Evolutionary conservation across 2,329 filamentous ascomycete genomes (phyloP), one percentile per base, ranked within the genome.

Genomic region (Colletotrichum sp.): DNA sequence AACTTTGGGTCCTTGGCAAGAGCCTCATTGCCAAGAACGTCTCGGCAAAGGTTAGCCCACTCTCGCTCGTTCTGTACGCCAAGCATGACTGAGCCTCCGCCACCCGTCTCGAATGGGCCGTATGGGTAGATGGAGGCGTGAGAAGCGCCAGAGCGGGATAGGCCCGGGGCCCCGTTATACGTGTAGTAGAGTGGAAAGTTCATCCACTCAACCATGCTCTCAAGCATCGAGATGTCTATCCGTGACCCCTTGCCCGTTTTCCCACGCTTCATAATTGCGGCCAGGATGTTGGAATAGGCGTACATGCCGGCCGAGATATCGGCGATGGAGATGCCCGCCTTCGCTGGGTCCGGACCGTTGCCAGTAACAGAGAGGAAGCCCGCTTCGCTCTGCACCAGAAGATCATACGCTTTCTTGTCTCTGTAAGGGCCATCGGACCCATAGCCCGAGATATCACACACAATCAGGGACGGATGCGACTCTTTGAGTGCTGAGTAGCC

Each of bases 191-290:
- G 80, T 0, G 89, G 90, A 64, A 91, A 91, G 0, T 83, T 83
- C 90, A 91, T 91, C 90, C 90, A 91, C 78, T 91, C 90, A 0
- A 87, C 84, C 89, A 91, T 90, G 64, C 87, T 86, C 79, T 91
- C 90, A 9, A 91, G 82, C 90, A 91, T 91, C 3, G 88, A 90
- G 19, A 91, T 87, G 59, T 91, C 90, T 25, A 91, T 84, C 22
- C 85, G 84, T 36, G 85, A 87, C 0, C 90, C 90, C 34, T 82
- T 81, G 0, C 88, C 88, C 0, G 88, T 88, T 77, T 87, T 89
- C 2, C 80, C 82, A 1, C 90, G 86, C 77, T 88, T 86, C 25
- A 90, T 78, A 6, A 91, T 76, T 0, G 89, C 89, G 0, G 87
- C 87, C 6, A 91, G 81, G 48, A 91, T 89, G 69, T 87, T 89